Percentiles rank a stretch among this genome's conserved stretches.
phyloP scores from a whole-genome alignment of 2,329 filamentous ascomycete genomes.

The Xylaria sp. region DNA sequence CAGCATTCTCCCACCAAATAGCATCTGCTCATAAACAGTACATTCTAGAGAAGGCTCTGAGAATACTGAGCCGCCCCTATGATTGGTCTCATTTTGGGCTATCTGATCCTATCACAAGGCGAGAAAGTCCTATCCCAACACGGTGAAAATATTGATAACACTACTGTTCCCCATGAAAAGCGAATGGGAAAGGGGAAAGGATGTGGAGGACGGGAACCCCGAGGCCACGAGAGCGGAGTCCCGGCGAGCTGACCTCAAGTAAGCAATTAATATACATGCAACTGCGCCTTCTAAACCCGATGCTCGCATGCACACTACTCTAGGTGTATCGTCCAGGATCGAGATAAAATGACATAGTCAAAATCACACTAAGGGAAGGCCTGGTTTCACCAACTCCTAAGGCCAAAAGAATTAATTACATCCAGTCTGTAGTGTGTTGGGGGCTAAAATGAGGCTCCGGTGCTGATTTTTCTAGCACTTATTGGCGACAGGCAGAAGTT shows the following conservation, averaged over 20 bases:
- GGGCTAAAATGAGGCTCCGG: slow-evolving; percentile 29
- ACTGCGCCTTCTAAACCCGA: slow-evolving; percentile 5
- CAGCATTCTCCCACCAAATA: neutral
- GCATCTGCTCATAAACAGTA: neutral
- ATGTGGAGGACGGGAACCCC: slow-evolving; percentile 19
- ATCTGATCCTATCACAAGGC: neutral
- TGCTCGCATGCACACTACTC: neutral
- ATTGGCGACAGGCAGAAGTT: neutral
- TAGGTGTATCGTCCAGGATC: neutral
- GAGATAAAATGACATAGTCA: slow-evolving; percentile 9
- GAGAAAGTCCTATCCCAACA: neutral
- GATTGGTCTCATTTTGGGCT: neutral
- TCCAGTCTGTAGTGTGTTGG: slow-evolving; percentile 4
- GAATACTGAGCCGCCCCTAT: neutral
- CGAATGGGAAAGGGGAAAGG: neutral
- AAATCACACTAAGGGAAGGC: neutral
- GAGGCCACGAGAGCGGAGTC: slow-evolving; percentile 5
- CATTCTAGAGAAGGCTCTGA: slow-evolving; percentile 2
- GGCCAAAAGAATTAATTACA: slow-evolving; percentile 8
- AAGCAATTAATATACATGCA: slow-evolving; percentile 32
- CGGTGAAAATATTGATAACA: neutral
- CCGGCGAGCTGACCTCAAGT: slow-evolving; percentile 29
- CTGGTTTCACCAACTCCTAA: neutral
- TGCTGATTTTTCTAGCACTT: neutral
- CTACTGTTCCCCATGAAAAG: neutral